Evolutionary conservation across 2,329 filamentous ascomycete species (phyloP).

Genomic region (Chrysoporthe austroafricana): DNA sequence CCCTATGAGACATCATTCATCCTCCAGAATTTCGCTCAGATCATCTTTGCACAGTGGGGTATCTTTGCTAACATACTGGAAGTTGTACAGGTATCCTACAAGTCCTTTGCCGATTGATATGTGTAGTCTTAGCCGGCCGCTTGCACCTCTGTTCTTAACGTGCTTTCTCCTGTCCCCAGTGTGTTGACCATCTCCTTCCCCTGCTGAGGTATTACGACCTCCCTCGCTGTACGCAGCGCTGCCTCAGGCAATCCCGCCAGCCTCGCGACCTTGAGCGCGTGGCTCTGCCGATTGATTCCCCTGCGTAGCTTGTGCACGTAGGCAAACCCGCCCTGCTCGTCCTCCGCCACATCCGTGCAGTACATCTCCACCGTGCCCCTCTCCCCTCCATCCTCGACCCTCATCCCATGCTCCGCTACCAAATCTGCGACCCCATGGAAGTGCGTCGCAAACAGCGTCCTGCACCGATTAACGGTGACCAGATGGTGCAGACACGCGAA

Average conservation of each 20-base stretch:
- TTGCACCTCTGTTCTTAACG: not conserved
- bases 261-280: conserved; percentile 92
- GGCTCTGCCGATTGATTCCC: conserved; percentile 84
- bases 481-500: conserved; percentile 88
- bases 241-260: conserved; percentile 79
- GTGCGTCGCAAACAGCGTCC: conserved; percentile 91
- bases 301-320: conserved; percentile 82
- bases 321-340: conserved; percentile 70
- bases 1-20: conserved; percentile 54
- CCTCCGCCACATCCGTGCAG: conserved; percentile 88
- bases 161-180: not conserved
- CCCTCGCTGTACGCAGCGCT: conserved; percentile 69
- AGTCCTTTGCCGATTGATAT: not conserved
- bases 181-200: conserved; percentile 2
- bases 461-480: conserved; percentile 74
- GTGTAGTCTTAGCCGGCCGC: conserved; percentile 6
- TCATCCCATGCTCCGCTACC: conserved; percentile 58
- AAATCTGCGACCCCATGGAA: conserved; percentile 86
- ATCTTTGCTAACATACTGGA: conserved; percentile 45
- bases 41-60: conserved; percentile 33
- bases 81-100: conserved; percentile 29
- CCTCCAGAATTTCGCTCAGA: conserved; percentile 30
- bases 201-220: conserved; percentile 50
- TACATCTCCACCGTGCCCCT: conserved; percentile 67
- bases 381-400: conserved; percentile 37